phyloP scores from a whole-genome alignment of 2,329 filamentous ascomycete genomes.

The Aspergillus flavus region DNA sequence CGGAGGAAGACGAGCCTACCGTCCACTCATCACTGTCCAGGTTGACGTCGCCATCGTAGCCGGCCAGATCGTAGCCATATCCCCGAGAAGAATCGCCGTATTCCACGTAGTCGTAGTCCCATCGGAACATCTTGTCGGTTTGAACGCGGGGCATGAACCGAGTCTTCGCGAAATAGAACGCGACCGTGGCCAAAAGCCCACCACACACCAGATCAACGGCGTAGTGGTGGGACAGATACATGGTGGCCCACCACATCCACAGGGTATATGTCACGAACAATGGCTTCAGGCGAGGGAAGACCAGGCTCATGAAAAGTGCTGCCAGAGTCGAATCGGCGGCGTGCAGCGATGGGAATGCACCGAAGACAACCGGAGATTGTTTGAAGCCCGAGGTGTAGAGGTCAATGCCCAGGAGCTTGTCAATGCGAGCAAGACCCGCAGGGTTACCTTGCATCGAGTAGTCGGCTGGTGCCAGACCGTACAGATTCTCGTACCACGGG shows the following conservation, averaged over 20 bases:
- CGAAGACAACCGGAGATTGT: conserved; percentile 87
- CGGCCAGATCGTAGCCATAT: conserved; percentile 59
- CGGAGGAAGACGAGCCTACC: conserved; percentile 77
- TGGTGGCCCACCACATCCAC: conserved; percentile 98
- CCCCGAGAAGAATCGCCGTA: conserved; percentile 64
- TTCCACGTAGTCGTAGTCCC: conserved; percentile 95
- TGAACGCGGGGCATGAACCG: conserved; percentile 82
- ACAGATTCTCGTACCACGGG: conserved; percentile 94
- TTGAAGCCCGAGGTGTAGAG: conserved; percentile 92
- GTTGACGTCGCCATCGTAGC: conserved; percentile 58
- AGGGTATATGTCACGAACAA: conserved; percentile 81
- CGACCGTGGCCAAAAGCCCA: conserved; percentile 72
- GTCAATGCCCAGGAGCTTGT: conserved; percentile 86
- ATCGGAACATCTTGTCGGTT: conserved; percentile 80
- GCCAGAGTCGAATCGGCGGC: conserved; percentile 86
- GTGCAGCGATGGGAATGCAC: conserved; percentile 91
- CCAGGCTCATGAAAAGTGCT: conserved; percentile 88
- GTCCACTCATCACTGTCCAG: conserved; percentile 88
- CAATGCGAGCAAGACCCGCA: conserved; percentile 84
- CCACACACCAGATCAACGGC: conserved; percentile 90
- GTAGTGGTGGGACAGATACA: conserved; percentile 98
- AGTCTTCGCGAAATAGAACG: conserved; percentile 80
- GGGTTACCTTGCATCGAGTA: conserved; percentile 90
- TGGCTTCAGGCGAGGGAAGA: conserved; percentile 80
- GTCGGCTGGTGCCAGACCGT: conserved; percentile 86